A percentile compares a stretch with the other conserved stretches of the same genome.
These are phyloP conservation scores for Colletotrichum sp. DNA, from an alignment of 2,329 filamentous ascomycete species.

Conservation along the genomic window DNA sequence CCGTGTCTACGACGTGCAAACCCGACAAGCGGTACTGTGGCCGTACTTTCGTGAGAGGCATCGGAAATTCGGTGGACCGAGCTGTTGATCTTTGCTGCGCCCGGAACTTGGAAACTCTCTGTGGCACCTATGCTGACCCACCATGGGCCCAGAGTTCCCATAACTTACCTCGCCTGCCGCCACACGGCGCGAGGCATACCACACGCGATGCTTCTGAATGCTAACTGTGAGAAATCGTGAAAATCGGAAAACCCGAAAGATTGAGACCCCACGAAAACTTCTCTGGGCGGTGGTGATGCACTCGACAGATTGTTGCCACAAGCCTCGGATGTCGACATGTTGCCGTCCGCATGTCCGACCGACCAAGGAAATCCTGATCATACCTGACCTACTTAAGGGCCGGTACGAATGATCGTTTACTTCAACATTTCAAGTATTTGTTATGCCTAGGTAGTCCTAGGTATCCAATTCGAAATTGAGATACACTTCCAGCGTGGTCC, in stretches of 20 bases:
- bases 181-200: not conserved
- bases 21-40: conserved; percentile 1
- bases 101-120: not conserved
- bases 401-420: not conserved
- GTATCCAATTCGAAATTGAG: too few relatives aligned
- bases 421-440: too few relatives aligned
- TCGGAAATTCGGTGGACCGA: conserved; percentile 1
- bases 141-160: not conserved
- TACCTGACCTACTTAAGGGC: not conserved
- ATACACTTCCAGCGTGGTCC: too few relatives aligned
- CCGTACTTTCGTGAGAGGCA: not conserved
- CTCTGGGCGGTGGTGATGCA: not conserved
- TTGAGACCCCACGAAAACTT: not conserved
- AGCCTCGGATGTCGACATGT: not conserved
- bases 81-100: not conserved
- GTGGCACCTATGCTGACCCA: not conserved
- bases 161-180: not conserved
- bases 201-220: not conserved
- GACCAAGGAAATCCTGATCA: not conserved
- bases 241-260: not conserved
- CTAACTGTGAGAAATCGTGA: not conserved
- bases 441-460: too few relatives aligned
- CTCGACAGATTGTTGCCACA: not conserved
- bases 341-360: not conserved
- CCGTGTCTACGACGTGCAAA: not conserved